Conservation (phyloP, 2,329 filamentous ascomycete genomes). For the Calonectria pteridis region DNA sequence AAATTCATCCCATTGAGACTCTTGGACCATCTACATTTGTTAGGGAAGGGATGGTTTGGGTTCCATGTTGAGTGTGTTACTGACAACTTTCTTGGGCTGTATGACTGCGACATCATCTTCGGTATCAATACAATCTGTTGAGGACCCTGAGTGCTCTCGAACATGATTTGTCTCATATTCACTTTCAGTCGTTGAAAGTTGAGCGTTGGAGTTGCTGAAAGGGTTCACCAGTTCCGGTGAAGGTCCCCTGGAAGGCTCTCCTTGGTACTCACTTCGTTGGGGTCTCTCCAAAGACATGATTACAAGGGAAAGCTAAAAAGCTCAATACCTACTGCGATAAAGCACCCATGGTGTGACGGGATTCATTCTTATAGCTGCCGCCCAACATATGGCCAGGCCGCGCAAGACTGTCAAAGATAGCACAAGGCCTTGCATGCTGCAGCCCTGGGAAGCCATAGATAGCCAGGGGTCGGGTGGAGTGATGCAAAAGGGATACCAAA, state of each 20-base stretch:
- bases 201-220: slow-evolving; percentile 7
- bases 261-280: background rate
- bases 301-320: background rate
- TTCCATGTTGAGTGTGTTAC: background rate
- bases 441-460: background rate
- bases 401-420: slow-evolving; percentile 1
- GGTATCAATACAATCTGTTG: background rate
- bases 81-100: background rate
- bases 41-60: background rate
- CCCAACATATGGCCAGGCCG: background rate
- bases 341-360: background rate
- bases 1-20: background rate
- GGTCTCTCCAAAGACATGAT: background rate
- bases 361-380: background rate
- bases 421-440: background rate
- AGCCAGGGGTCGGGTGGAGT: background rate
- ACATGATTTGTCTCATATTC: background rate
- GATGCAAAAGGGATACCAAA: background rate
- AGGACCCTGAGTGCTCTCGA: background rate
- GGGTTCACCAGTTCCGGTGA: background rate
- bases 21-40: background rate
- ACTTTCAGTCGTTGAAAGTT: background rate
- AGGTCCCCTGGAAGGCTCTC: background rate
- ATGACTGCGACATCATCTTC: background rate
- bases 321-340: background rate